A percentile compares a stretch with the other conserved stretches of the same genome.
Conservation (phyloP, 1,284 basidiomycete genomes). For the Heterobasidion parviporum region DNA sequence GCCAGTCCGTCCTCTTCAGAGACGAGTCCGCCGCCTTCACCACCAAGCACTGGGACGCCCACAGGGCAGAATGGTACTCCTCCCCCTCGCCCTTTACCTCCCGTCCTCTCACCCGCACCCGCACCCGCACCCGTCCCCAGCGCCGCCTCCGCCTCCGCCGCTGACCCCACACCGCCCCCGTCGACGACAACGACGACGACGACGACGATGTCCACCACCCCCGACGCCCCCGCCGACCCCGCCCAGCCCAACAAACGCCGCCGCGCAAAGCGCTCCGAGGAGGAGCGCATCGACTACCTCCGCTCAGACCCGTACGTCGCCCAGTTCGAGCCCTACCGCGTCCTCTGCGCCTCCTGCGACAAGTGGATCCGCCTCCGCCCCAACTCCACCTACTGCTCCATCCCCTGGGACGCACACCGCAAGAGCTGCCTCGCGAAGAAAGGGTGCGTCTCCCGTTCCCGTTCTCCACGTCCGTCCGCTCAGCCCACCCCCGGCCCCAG, state of each 20-base stretch:
- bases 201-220: background rate
- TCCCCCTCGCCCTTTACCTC: conserved; percentile 1
- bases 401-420: conserved; percentile 76
- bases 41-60: conserved; percentile 60
- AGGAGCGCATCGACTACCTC: conserved; percentile 69
- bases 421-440: conserved; percentile 70
- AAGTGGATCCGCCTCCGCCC: conserved; percentile 76
- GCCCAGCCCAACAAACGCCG: conserved; percentile 36
- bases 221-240: conserved; percentile 6
- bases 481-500: conserved; percentile 8
- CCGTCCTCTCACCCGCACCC: conserved; percentile 1
- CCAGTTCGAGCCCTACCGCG: conserved; percentile 69
- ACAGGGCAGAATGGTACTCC: conserved; percentile 46
- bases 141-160: conserved; percentile 6
- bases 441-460: conserved; percentile 33
- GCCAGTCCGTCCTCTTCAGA: conserved; percentile 50
- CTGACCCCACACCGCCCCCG: background rate
- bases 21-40: conserved; percentile 60
- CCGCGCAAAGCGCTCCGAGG: conserved; percentile 68
- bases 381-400: conserved; percentile 78
- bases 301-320: conserved; percentile 68
- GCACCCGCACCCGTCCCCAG: background rate
- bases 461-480: background rate
- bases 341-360: conserved; percentile 68
- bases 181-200: background rate